phyloP scores from a whole-genome alignment of 139 green algal genomes.

The Mychonastes homosphaera region DNA sequence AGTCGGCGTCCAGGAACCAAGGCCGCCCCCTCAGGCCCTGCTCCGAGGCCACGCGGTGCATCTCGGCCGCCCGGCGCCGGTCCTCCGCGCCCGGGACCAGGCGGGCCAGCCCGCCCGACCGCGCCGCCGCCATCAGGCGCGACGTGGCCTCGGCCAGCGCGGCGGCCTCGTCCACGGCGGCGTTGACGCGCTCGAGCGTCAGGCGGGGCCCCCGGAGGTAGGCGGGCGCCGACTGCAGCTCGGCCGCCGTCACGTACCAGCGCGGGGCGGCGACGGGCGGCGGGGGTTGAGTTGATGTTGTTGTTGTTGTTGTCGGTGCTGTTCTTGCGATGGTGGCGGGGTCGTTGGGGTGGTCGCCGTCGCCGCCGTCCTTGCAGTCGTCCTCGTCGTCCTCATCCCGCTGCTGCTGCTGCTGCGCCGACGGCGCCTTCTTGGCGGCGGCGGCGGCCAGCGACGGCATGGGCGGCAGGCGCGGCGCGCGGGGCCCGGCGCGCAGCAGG shows the following conservation, averaged over 20 bases:
- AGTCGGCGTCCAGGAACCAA: slow-evolving; percentile 57
- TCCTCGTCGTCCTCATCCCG: no score
- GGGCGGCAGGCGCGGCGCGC: no score
- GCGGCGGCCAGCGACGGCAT: no score
- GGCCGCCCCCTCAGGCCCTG: slow-evolving; percentile 40
- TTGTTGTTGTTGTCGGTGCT: no score
- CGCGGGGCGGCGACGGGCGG: slow-evolving; percentile 8
- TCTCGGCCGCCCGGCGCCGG: slow-evolving; percentile 41
- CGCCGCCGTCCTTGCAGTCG: no score
- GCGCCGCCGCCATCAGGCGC: slow-evolving; percentile 26
- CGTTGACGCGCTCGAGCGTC: slow-evolving; percentile 56
- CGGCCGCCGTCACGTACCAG: slow-evolving; percentile 49
- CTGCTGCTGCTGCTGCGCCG: no score
- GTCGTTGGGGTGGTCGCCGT: no score
- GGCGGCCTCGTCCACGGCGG: slow-evolving; percentile 57
- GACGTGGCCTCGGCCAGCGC: slow-evolving; percentile 32
- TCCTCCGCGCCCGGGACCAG: slow-evolving; percentile 39
- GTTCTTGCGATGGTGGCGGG: no score
- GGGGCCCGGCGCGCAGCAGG: no score
- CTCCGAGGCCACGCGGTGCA: slow-evolving; percentile 43
- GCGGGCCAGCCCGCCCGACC: slow-evolving; percentile 1
- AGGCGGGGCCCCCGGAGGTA: slow-evolving; percentile 63
- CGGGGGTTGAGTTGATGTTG: no score
- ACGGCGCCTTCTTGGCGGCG: no score
- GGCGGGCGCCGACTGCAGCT: slow-evolving; percentile 40